phyloP scores from a whole-genome alignment of 768 basidiomycete species.

The Russula sp. region DNA sequence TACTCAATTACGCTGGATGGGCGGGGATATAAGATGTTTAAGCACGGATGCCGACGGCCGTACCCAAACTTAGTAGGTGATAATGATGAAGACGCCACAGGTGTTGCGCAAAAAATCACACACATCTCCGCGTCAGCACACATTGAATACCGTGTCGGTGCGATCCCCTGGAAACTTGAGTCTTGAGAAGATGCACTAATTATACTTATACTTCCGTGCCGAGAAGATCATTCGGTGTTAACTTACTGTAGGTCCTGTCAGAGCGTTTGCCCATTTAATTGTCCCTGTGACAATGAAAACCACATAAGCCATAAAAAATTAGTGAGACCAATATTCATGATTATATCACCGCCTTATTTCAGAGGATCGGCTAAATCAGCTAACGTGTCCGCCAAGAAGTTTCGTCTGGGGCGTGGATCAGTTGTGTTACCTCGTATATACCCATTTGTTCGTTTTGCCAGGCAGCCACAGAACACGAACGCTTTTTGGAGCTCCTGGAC shows the following conservation, averaged over 20 bases:
- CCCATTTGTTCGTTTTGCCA: background rate
- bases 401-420: background rate
- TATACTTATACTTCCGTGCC: background rate
- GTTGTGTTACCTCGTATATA: background rate
- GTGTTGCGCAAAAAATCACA: background rate
- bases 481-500: background rate
- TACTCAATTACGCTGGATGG: background rate
- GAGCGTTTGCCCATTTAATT: background rate
- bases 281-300: background rate
- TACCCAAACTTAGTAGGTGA: slow-evolving; percentile 4
- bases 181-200: background rate
- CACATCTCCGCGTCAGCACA: background rate
- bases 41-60: background rate
- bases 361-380: background rate
- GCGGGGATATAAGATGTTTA: background rate
- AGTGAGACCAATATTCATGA: background rate
- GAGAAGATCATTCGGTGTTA: background rate
- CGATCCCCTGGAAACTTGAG: background rate
- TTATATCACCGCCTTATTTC: background rate
- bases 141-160: background rate
- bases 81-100: background rate
- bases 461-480: background rate
- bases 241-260: background rate
- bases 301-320: background rate
- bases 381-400: background rate